These are phyloP conservation scores for Podaxis pistillaris DNA, from an alignment of 768 basidiomycete species.

Conservation along the genomic window DNA sequence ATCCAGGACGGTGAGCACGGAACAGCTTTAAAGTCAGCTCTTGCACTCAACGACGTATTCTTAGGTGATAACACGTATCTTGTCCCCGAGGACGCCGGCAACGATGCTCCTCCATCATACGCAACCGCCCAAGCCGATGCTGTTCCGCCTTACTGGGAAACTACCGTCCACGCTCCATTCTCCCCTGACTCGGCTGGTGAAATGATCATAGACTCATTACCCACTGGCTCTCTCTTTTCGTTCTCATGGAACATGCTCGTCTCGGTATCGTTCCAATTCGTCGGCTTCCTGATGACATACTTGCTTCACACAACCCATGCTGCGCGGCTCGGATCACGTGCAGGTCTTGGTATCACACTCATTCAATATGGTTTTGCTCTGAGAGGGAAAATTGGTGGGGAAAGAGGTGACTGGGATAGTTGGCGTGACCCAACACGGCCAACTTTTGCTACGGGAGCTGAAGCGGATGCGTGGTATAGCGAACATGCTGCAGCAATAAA, in stretches of 20 bases:
- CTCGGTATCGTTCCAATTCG: conserved; percentile 95
- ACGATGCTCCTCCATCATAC: conserved; percentile 90
- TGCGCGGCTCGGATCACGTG: conserved; percentile 88
- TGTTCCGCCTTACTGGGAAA: conserved; percentile 98
- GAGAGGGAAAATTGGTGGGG: conserved; percentile 49
- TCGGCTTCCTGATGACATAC: conserved; percentile 91
- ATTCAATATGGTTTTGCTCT: conserved; percentile 93
- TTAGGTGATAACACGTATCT: conserved; percentile 70
- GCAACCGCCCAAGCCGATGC: conserved; percentile 89
- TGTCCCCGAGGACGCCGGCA: conserved; percentile 80
- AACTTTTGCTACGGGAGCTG: conserved; percentile 42
- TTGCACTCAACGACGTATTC: conserved; percentile 2
- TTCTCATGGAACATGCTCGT: conserved; percentile 94
- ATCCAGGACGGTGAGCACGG: conserved; percentile 55
- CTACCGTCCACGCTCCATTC: conserved; percentile 90
- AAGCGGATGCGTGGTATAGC: conserved; percentile 44
- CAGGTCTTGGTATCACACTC: conserved; percentile 92
- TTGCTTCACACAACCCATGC: conserved; percentile 93
- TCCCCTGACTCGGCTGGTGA: conserved; percentile 64
- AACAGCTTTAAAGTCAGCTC: conserved; percentile 17
- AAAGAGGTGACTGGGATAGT: conserved; percentile 29
- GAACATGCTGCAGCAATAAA: conserved; percentile 26
- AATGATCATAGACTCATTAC: conserved; percentile 87
- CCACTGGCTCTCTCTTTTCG: conserved; percentile 77
- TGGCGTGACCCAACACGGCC: conserved; percentile 30